Conservation (phyloP, 768 basidiomycete species). For the Trametes punicea region DNA sequence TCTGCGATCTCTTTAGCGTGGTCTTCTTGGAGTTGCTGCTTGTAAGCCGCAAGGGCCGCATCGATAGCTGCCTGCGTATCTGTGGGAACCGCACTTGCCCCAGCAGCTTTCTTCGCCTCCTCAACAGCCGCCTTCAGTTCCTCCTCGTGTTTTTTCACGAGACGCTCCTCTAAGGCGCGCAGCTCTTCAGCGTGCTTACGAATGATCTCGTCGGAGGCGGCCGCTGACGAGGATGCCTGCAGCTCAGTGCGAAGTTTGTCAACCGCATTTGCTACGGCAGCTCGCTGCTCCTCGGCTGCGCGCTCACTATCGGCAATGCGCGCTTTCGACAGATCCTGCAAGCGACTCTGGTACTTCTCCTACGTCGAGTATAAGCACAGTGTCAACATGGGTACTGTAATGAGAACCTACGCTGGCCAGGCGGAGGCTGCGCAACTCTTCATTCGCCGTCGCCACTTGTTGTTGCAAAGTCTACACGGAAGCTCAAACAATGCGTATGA, state of each 20-base stretch:
- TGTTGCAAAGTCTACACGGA: slow-evolving; percentile 20
- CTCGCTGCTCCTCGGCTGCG: slow-evolving; percentile 41
- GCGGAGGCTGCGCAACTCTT: slow-evolving; percentile 24
- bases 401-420: slow-evolving; percentile 22
- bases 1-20: slow-evolving; percentile 56
- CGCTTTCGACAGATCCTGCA: slow-evolving; percentile 50
- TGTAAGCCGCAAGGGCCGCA: slow-evolving; percentile 42
- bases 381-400: neutral
- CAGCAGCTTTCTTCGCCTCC: slow-evolving; percentile 38
- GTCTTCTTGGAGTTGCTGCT: slow-evolving; percentile 50
- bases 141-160: slow-evolving; percentile 49
- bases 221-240: slow-evolving; percentile 28
- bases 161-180: slow-evolving; percentile 48
- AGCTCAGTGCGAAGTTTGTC: slow-evolving; percentile 52
- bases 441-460: slow-evolving; percentile 25
- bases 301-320: slow-evolving; percentile 46
- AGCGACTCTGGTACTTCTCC: slow-evolving; percentile 61
- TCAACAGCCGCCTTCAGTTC: slow-evolving; percentile 54
- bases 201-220: slow-evolving; percentile 36
- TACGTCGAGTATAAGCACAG: slow-evolving; percentile 26
- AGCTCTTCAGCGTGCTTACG: slow-evolving; percentile 63
- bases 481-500: neutral
- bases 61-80: slow-evolving; percentile 49
- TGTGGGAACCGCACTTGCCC: slow-evolving; percentile 21
- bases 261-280: slow-evolving; percentile 53